Evolutionary conservation across 305 asterid species (phyloP).

Genomic region (Fraxinus angustifolia): DNA sequence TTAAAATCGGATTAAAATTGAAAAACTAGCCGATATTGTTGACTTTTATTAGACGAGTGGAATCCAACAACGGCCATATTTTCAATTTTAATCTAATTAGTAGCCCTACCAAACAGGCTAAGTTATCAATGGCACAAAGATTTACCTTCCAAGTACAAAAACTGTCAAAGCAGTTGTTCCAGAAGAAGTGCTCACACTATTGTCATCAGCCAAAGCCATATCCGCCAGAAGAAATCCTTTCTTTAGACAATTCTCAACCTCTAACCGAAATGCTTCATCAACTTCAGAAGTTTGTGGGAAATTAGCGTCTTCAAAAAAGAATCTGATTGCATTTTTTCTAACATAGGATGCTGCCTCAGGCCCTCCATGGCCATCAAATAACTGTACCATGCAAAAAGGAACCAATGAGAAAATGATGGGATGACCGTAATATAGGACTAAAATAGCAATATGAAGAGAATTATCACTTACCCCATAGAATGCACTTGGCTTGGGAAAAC

Average conservation of each 20-base stretch:
- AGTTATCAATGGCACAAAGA: background rate
- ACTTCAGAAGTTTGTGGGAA: slow-evolving; percentile 47
- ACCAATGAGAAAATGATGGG: slow-evolving; percentile 8
- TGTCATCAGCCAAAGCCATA: slow-evolving; percentile 57
- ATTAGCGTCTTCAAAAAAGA: slow-evolving; percentile 56
- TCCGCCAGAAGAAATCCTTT: slow-evolving; percentile 62
- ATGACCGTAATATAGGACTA: background rate
- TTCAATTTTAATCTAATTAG: no score
- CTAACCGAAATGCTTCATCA: slow-evolving; percentile 38
- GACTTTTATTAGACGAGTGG: no score
- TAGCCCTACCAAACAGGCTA: no score
- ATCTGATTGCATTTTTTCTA: slow-evolving; percentile 43
- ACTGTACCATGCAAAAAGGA: slow-evolving; percentile 22
- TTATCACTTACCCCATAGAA: slow-evolving; percentile 59
- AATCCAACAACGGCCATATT: no score
- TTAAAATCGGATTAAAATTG: no score
- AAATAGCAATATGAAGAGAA: background rate
- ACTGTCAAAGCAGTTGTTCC: slow-evolving; percentile 81
- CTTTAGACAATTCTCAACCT: slow-evolving; percentile 52
- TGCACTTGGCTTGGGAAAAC: slow-evolving; percentile 60
- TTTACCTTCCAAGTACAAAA: slow-evolving; percentile 67
- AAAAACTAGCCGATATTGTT: no score
- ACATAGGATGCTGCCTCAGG: slow-evolving; percentile 74
- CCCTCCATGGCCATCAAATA: slow-evolving; percentile 88
- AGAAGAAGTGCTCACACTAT: slow-evolving; percentile 53